Base-by-base conservation (phyloP, 2,329 filamentous ascomycete species). In the Lachnellula hyalina region DNA sequence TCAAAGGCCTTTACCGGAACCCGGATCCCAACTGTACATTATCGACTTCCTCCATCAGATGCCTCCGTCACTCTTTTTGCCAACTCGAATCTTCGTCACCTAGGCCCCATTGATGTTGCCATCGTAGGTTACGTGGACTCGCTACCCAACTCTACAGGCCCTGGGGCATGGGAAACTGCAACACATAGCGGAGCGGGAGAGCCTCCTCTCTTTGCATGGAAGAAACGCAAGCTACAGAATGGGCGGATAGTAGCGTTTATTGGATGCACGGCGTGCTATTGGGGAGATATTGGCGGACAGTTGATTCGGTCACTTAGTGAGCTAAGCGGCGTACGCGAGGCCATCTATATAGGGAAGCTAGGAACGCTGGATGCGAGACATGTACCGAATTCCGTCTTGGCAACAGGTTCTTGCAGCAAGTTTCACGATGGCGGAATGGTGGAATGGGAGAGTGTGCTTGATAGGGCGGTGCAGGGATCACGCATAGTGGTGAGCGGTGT, bases 231-330 rank as follows among this genome's bases (percentile, higher is more conserved):
- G 5, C 49, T 51, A 42, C 44, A 32, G n/a, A 34, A 47, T 19
- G 57, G 57, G 23, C 32, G 49, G 35, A 21, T 47, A 23, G 48
- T 60, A 15, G 55, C 57, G 40, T 60, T 60, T 12, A n/a, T 58
- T 42, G 57, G 57, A n/a, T 60, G 57, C 41, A 52, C 54, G 14
- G 45, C 56, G 8, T 42, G 57, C 32, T 60, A 51, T 38, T 60
- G 55, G 57, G 57, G 55, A 23, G 55, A 55, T 34, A 55, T 58
- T 21, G 54, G 25, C 4, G 55, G 55, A 6, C 56, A 60, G 38
- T 4, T 60, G 47, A 53, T 57, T 2, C 51, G 45, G 23, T 45
- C 51, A 1, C 21, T 53, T 17, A 19, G 14, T 34, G 45, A 41
- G 15, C 45, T 47, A 21, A 48, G 47, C 14, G 19, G 35, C n/a